Percentiles rank a stretch among this genome's conserved stretches.
phyloP scores from a whole-genome alignment of 495 filamentous ascomycete genomes.

The Hypomontagnella monticulosa region DNA sequence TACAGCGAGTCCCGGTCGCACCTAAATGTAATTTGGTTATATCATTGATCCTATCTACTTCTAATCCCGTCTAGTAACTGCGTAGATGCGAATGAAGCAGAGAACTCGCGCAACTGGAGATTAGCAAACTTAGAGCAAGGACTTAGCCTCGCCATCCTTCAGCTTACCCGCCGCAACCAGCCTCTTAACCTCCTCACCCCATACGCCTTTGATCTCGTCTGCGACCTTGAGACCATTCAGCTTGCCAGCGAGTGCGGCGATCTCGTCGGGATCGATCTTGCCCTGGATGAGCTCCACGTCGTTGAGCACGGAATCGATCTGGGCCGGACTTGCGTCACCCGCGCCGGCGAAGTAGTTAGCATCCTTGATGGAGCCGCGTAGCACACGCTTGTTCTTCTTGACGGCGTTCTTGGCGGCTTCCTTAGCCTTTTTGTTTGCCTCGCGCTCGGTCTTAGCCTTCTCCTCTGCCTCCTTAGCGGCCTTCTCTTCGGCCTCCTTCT shows the following conservation, averaged over 20 bases:
- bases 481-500: constrained; percentile 80
- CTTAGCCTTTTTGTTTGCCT: constrained; percentile 93
- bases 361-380: constrained; percentile 91
- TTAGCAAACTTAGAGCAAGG: constrained; percentile 41
- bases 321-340: constrained; percentile 71
- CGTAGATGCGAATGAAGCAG: background rate
- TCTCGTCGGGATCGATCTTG: constrained; percentile 90
- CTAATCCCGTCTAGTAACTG: background rate
- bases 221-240: constrained; percentile 77
- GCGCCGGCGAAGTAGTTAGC: constrained; percentile 86
- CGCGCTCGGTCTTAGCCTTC: constrained; percentile 80
- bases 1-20: background rate
- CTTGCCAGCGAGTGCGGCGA: constrained; percentile 79
- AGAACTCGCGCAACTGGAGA: background rate
- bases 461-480: constrained; percentile 84
- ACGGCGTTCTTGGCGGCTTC: constrained; percentile 97
- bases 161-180: constrained; percentile 82
- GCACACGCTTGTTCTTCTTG: constrained; percentile 99
- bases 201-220: constrained; percentile 73
- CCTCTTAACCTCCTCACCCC: constrained; percentile 73
- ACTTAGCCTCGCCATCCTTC: constrained; percentile 76
- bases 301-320: constrained; percentile 82
- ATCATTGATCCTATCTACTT: constrained; percentile 14
- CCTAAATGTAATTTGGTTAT: background rate
- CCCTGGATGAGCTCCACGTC: constrained; percentile 89